These are phyloP conservation scores for Buxus sempervirens DNA, from an alignment of 164 flowering plant species.

Conservation along the genomic window DNA sequence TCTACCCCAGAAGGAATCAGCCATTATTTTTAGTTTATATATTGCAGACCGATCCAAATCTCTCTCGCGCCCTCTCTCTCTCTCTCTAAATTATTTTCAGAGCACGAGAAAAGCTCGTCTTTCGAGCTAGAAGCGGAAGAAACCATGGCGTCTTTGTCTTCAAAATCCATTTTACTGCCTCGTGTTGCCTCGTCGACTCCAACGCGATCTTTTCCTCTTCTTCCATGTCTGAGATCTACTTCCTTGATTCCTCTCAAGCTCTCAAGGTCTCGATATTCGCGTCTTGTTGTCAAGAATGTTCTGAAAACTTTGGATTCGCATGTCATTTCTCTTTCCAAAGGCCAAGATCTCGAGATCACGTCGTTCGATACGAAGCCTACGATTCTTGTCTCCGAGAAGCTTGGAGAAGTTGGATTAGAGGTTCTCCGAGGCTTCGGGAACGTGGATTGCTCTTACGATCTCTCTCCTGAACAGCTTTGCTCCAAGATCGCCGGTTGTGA, in stretches of 20 bases:
- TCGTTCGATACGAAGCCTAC: constrained; percentile 36
- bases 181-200: constrained; percentile 4
- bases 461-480: constrained; percentile 62
- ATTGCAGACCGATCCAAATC: not conserved
- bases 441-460: constrained; percentile 62
- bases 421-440: constrained; percentile 52
- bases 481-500: constrained; percentile 60
- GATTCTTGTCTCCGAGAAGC: constrained; percentile 86
- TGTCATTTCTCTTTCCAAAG: not conserved
- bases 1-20: too few species aligned
- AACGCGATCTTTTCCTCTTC: constrained; percentile 6
- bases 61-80: not conserved
- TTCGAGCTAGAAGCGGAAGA: not conserved
- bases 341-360: not conserved
- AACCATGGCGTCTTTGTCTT: constrained; percentile 22
- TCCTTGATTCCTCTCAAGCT: constrained; percentile 4
- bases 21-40: too few species aligned
- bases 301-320: not conserved
- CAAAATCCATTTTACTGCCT: constrained; percentile 12
- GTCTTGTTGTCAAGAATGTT: constrained; percentile 5
- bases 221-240: constrained; percentile 12
- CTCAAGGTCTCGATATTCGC: constrained; percentile 2
- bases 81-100: not conserved
- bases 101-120: not conserved
- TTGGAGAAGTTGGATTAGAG: constrained; percentile 73